phyloP scores from a whole-genome alignment of 495 filamentous ascomycete species.

The Podospora pseudoanserina region DNA sequence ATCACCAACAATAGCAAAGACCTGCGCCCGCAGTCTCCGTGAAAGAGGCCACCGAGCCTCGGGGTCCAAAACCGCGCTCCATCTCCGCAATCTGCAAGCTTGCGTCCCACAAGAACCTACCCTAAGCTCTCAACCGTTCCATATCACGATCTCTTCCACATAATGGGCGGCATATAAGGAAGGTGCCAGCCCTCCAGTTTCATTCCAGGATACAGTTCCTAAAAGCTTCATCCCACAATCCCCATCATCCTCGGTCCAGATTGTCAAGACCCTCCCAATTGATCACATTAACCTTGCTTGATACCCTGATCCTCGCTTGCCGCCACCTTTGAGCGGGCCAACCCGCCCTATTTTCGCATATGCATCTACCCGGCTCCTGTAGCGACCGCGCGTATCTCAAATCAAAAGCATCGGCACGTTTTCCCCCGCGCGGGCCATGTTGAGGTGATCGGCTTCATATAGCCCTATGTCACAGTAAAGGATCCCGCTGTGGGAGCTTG shows the following conservation, averaged over 20 bases:
- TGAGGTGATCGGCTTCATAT: too few species aligned
- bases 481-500: too few species aligned
- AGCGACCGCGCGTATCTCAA: too few species aligned
- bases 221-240: background rate
- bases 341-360: background rate
- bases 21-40: too few species aligned
- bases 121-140: background rate
- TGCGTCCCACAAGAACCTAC: background rate
- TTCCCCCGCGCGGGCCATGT: too few species aligned
- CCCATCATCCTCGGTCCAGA: background rate
- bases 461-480: too few species aligned
- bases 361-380: background rate
- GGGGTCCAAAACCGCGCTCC: background rate
- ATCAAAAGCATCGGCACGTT: too few species aligned
- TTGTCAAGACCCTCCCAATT: background rate
- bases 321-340: background rate
- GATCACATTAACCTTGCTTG: too few species aligned
- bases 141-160: background rate
- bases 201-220: background rate
- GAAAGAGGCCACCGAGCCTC: background rate
- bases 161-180: background rate
- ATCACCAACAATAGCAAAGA: background rate
- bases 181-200: background rate
- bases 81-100: background rate
- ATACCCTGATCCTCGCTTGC: background rate